Conservation (phyloP, 257 asterid species). For the Leptodermis oblonga region DNA sequence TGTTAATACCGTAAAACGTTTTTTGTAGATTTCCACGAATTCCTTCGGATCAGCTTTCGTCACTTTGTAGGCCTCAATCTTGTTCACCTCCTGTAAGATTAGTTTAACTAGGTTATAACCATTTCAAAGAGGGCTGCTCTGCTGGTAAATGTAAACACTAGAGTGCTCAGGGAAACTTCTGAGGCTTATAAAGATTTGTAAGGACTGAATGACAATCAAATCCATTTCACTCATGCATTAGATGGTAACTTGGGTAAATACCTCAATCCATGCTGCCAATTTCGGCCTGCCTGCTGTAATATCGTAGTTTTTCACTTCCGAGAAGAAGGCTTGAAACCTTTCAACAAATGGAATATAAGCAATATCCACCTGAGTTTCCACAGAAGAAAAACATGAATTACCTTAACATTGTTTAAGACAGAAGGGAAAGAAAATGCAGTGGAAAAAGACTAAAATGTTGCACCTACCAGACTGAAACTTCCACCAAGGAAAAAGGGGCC, state of each 20-base stretch:
- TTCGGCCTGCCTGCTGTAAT: slow-evolving; percentile 55
- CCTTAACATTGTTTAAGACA: not conserved
- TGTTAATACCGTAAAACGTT: not conserved
- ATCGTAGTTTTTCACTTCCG: slow-evolving; percentile 55
- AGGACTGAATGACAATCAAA: too few relatives aligned
- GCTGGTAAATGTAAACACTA: not conserved
- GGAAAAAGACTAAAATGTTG: not conserved
- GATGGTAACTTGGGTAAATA: slow-evolving; percentile 12
- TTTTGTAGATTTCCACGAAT: slow-evolving; percentile 46
- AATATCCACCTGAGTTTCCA: slow-evolving; percentile 57
- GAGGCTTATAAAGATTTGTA: too few relatives aligned
- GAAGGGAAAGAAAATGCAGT: too few relatives aligned
- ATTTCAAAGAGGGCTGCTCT: too few relatives aligned
- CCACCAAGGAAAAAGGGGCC: slow-evolving; percentile 82
- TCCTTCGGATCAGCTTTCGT: slow-evolving; percentile 59
- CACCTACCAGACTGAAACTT: slow-evolving; percentile 71
- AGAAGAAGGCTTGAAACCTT: slow-evolving; percentile 52
- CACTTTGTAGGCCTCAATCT: slow-evolving; percentile 61
- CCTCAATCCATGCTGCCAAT: slow-evolving; percentile 74
- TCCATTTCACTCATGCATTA: not conserved
- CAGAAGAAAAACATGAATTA: not conserved
- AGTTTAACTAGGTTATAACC: not conserved
- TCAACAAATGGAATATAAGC: slow-evolving; percentile 76
- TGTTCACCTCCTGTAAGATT: slow-evolving; percentile 65
- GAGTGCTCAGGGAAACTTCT: not conserved